phyloP scores from a whole-genome alignment of 2,329 filamentous ascomycete species.

The Calonectria ilicicola region DNA sequence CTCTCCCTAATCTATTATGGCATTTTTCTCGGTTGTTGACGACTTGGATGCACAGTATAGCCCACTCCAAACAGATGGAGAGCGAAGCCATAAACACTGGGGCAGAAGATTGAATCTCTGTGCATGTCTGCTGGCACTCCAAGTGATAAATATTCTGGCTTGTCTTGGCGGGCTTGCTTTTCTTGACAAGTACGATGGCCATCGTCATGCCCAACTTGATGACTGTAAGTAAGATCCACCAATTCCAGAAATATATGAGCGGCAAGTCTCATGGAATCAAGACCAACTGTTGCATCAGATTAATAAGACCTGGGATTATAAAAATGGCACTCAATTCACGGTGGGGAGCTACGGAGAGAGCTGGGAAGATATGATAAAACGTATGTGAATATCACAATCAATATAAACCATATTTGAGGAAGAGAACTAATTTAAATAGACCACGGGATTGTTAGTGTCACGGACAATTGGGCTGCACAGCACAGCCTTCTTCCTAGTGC shows the following conservation, averaged over 20 bases:
- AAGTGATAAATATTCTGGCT: neutral
- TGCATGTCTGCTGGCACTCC: neutral
- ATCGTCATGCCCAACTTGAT: neutral
- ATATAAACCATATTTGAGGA: neutral
- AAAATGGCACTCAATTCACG: neutral
- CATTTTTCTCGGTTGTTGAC: neutral
- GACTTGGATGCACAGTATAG: neutral
- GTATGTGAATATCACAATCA: neutral
- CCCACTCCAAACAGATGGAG: neutral
- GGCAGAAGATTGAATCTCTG: neutral
- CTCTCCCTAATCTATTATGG: no score
- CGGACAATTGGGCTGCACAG: neutral
- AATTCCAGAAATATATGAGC: neutral
- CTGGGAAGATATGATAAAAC: neutral
- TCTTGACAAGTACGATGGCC: neutral
- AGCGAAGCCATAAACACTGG: neutral
- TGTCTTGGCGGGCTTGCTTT: neutral
- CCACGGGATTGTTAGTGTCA: neutral
- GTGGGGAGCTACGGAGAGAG: neutral
- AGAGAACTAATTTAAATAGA: neutral
- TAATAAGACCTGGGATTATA: neutral
- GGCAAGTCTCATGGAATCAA: neutral
- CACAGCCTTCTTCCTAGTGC: neutral
- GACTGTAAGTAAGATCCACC: neutral
- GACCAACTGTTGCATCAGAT: neutral